Conservation (phyloP, 805 yeast genomes). For the Saccharomycodes ludwigii region DNA sequence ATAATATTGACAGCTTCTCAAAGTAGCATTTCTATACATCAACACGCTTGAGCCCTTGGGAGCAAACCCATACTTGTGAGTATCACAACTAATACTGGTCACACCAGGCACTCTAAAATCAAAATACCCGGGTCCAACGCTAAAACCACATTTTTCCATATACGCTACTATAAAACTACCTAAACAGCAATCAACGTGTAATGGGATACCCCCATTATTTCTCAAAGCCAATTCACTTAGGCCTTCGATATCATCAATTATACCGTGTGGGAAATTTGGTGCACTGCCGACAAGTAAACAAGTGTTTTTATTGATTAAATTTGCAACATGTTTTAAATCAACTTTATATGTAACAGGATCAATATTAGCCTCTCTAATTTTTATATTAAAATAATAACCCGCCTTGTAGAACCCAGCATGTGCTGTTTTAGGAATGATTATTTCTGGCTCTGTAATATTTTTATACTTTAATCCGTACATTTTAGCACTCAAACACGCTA, state of each 20-base stretch:
- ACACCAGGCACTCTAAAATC: slow-evolving; percentile 86
- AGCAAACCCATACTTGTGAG: slow-evolving; percentile 98
- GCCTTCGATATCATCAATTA: slow-evolving; percentile 75
- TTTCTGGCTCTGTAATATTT: slow-evolving; percentile 66
- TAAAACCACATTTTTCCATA: slow-evolving; percentile 48
- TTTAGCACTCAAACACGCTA: slow-evolving; percentile 83
- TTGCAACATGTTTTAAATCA: slow-evolving; percentile 45
- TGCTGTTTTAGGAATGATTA: slow-evolving; percentile 77
- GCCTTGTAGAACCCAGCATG: slow-evolving; percentile 97
- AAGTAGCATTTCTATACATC: slow-evolving; percentile 63
- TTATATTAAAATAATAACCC: slow-evolving; percentile 79
- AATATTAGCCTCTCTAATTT: slow-evolving; percentile 65
- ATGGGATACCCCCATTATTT: slow-evolving; percentile 50
- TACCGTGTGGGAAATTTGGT: slow-evolving; percentile 95
- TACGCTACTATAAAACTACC: slow-evolving; percentile 88
- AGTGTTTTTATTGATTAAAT: slow-evolving; percentile 66
- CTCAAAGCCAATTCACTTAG: slow-evolving; percentile 52
- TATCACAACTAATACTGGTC: slow-evolving; percentile 97
- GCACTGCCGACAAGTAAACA: slow-evolving; percentile 85
- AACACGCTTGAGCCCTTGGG: slow-evolving; percentile 93
- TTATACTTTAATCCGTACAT: slow-evolving; percentile 48
- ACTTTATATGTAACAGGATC: slow-evolving; percentile 59
- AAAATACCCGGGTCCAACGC: slow-evolving; percentile 31
- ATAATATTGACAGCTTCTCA: slow-evolving; percentile 76
- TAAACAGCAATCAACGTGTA: slow-evolving; percentile 92